Conservation (phyloP, 192 early-diverging fungal species). For the Backusella macrospora region DNA sequence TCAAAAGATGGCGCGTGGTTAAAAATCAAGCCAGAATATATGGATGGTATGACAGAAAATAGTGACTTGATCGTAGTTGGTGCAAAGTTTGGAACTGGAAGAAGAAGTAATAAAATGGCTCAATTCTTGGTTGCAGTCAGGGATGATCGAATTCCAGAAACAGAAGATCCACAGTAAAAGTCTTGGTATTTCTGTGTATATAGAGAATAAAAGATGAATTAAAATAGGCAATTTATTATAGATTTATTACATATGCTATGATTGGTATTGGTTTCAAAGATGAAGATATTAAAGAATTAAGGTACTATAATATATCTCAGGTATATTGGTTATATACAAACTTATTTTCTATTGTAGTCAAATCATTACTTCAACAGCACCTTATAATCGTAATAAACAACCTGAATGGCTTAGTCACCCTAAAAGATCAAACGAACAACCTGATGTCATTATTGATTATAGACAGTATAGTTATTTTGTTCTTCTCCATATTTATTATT, state of each 20-base stretch:
- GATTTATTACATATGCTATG: slow-evolving; percentile 65
- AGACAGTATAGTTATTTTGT: neutral
- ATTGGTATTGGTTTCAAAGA: slow-evolving; percentile 71
- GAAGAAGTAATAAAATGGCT: slow-evolving; percentile 54
- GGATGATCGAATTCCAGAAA: slow-evolving; percentile 39
- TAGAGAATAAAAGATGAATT: neutral
- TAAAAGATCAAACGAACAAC: neutral
- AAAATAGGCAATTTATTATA: neutral
- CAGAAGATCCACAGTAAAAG: slow-evolving; percentile 19
- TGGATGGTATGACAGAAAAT: slow-evolving; percentile 68
- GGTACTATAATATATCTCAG: slow-evolving; percentile 32
- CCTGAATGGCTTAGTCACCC: neutral
- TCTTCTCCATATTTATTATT: no score
- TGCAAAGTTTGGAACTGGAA: slow-evolving; percentile 63
- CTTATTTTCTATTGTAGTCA: neutral
- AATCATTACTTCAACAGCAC: neutral
- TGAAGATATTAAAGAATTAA: slow-evolving; percentile 61
- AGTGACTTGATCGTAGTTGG: slow-evolving; percentile 77
- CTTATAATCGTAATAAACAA: slow-evolving; percentile 13
- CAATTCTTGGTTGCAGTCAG: slow-evolving; percentile 63
- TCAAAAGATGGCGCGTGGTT: slow-evolving; percentile 64
- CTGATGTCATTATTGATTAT: slow-evolving; percentile 14
- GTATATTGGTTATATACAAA: no score
- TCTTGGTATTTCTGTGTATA: neutral
- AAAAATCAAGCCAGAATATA: slow-evolving; percentile 82